phyloP scores from a whole-genome alignment of 2,329 filamentous ascomycete species.

The Aspergillus quadricinctus region DNA sequence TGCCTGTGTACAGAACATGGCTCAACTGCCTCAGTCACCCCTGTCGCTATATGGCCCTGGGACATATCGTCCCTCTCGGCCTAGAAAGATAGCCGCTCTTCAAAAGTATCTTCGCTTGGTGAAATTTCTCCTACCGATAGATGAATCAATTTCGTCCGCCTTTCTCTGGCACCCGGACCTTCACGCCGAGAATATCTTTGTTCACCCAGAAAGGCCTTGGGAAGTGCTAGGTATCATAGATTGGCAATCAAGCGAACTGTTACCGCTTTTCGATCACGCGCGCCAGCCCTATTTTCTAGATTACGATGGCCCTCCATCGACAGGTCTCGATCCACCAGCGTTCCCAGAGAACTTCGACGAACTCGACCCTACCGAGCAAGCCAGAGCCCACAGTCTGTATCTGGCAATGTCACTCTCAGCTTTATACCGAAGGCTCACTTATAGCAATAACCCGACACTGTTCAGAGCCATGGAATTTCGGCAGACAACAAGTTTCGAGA shows the following conservation, averaged over 20 bases:
- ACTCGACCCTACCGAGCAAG: too few relatives aligned
- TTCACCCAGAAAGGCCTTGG: slow-evolving; percentile 15
- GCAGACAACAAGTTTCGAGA: neutral
- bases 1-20: slow-evolving; percentile 24
- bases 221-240: slow-evolving; percentile 22
- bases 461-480: neutral
- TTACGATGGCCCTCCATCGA: slow-evolving; percentile 20
- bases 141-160: slow-evolving; percentile 19
- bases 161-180: slow-evolving; percentile 37
- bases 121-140: slow-evolving; percentile 22
- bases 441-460: too few relatives aligned
- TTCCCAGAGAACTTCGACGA: too few relatives aligned
- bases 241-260: slow-evolving; percentile 24
- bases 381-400: too few relatives aligned
- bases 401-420: too few relatives aligned
- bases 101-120: slow-evolving; percentile 26
- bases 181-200: slow-evolving; percentile 31
- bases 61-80: slow-evolving; percentile 32
- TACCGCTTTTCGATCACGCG: slow-evolving; percentile 36
- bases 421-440: too few relatives aligned
- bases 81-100: slow-evolving; percentile 30
- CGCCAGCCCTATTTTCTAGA: slow-evolving; percentile 31
- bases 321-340: neutral
- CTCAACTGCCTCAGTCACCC: slow-evolving; percentile 27
- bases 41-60: slow-evolving; percentile 34